A percentile compares a stretch with the other conserved stretches of the same genome.
Evolutionary conservation across 1,284 basidiomycete species (phyloP).

Genomic region (Ganoderma lingzhi): DNA sequence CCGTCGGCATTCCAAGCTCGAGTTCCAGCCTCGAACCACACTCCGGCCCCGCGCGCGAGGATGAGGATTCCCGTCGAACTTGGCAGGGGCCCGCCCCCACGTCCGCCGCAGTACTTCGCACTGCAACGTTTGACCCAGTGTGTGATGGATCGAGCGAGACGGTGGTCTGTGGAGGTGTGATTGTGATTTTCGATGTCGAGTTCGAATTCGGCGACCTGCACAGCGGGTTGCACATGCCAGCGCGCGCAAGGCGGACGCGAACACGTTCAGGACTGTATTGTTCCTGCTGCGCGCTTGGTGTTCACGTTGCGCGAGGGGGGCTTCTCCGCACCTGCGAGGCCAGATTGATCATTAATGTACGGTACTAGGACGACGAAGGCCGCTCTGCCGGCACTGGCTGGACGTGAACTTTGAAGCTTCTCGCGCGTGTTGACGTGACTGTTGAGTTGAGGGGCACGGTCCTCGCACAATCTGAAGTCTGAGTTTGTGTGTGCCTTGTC

Average conservation of each 20-base stretch:
- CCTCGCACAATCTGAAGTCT: neutral
- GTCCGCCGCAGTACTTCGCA: neutral
- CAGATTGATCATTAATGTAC: neutral
- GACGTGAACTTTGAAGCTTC: neutral
- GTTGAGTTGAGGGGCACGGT: neutral
- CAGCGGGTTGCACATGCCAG: neutral
- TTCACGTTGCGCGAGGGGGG: neutral
- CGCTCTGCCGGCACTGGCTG: neutral
- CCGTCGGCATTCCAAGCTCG: neutral
- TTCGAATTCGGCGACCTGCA: neutral
- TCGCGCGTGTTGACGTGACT: neutral
- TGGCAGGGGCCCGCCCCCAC: neutral
- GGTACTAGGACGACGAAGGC: neutral
- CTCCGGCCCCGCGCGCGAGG: neutral
- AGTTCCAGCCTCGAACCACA: neutral
- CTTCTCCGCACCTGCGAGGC: neutral
- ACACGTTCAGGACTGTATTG: neutral
- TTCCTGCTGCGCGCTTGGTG: conserved; percentile 2
- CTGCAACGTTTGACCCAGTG: neutral
- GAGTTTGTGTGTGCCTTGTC: neutral
- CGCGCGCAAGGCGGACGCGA: neutral
- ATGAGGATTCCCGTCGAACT: neutral
- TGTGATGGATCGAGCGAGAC: neutral
- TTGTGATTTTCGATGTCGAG: neutral
- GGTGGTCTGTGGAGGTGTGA: neutral